Conservation (phyloP, 2,329 filamentous ascomycete genomes). For the Neoarthrinium moseri region DNA sequence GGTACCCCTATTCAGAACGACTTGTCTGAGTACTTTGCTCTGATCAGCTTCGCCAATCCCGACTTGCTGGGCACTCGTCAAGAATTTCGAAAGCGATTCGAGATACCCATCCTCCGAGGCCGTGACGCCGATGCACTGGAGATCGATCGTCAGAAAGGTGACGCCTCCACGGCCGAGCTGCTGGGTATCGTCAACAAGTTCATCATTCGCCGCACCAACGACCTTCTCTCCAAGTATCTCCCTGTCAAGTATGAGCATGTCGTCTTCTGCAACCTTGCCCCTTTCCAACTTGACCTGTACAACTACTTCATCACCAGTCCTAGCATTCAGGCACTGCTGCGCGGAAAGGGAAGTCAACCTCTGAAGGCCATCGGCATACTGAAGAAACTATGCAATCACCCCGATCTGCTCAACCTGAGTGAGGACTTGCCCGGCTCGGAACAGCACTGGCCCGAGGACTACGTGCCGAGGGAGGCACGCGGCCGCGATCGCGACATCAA, state of each 20-base stretch:
- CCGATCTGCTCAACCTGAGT: constrained; percentile 81
- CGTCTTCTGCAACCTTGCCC: constrained; percentile 92
- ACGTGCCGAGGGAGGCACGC: constrained; percentile 80
- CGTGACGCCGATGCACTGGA: constrained; percentile 89
- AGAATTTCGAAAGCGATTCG: constrained; percentile 92
- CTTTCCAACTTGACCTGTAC: constrained; percentile 91
- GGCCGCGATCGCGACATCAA: constrained; percentile 91
- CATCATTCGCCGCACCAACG: constrained; percentile 96
- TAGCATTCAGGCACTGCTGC: constrained; percentile 86
- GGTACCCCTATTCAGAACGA: constrained; percentile 98
- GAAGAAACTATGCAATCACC: constrained; percentile 98
- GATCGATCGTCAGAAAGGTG: constrained; percentile 76
- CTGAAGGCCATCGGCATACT: constrained; percentile 94
- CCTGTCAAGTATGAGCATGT: constrained; percentile 99
- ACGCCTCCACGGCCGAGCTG: constrained; percentile 79
- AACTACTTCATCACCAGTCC: constrained; percentile 97
- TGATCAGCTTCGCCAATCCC: constrained; percentile 96
- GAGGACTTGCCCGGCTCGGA: constrained; percentile 88
- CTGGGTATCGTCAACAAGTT: constrained; percentile 92
- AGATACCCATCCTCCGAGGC: constrained; percentile 87
- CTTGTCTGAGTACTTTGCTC: constrained; percentile 93
- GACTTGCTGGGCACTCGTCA: constrained; percentile 82
- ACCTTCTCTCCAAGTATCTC: constrained; percentile 95
- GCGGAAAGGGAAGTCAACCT: constrained; percentile 92
- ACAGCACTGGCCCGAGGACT: constrained; percentile 77